phyloP scores from a whole-genome alignment of 805 yeast species.

The Pichia kluyveri region DNA sequence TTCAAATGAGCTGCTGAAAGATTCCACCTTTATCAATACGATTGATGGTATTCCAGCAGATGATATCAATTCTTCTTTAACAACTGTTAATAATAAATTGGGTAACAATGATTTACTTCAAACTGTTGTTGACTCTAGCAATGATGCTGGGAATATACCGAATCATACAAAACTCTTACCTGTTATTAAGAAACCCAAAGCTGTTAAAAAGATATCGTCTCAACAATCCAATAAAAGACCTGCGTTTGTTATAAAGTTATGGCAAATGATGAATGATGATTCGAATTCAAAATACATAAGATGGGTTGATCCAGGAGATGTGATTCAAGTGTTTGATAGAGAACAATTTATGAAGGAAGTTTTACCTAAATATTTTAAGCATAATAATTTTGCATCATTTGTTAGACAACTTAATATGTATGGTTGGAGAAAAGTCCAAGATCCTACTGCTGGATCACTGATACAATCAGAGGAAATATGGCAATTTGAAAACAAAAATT shows the following conservation, averaged over 20 bases:
- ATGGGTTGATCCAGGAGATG: conserved; percentile 81
- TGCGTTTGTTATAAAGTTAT: conserved; percentile 85
- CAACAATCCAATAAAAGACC: conserved; percentile 50
- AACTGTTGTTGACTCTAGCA: neutral
- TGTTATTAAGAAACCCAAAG: conserved; percentile 19
- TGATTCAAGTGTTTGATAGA: conserved; percentile 76
- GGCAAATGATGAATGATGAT: conserved; percentile 92
- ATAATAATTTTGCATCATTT: conserved; percentile 89
- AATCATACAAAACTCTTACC: neutral
- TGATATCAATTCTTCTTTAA: neutral
- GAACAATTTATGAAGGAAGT: conserved; percentile 78
- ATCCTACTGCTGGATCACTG: conserved; percentile 68
- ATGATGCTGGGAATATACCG: neutral
- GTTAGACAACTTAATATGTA: conserved; percentile 97
- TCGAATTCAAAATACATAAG: conserved; percentile 59
- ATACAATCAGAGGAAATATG: conserved; percentile 66
- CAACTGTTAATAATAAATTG: neutral
- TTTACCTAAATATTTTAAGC: conserved; percentile 89
- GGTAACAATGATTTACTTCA: neutral
- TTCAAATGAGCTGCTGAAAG: neutral
- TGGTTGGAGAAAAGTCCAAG: conserved; percentile 99
- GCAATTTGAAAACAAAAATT: conserved; percentile 83
- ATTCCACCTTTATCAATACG: neutral
- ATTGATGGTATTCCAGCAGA: neutral
- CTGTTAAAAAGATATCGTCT: conserved; percentile 9